These are phyloP conservation scores for Syzygium aqueum DNA, from an alignment of 345 rosid genomes.

Conservation along the genomic window DNA sequence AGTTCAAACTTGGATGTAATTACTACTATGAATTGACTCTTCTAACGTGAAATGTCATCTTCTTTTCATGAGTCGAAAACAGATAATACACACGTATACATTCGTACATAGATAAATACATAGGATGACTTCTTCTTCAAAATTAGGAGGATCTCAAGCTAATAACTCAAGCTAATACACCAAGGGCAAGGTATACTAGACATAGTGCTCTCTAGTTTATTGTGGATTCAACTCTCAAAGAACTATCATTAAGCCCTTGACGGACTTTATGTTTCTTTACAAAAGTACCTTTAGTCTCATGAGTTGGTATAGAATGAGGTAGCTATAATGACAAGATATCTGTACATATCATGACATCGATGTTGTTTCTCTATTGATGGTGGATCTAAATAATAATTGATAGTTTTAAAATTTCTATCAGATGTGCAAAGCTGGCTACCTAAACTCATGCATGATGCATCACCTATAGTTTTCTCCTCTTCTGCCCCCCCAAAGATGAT, in stretches of 20 bases:
- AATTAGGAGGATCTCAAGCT: background rate
- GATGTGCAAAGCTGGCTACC: background rate
- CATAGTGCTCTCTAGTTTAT: background rate
- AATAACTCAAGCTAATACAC: background rate
- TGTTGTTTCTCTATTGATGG: background rate
- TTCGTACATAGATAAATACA: background rate
- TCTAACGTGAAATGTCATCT: accelerated
- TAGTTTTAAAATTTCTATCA: background rate
- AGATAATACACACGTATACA: background rate
- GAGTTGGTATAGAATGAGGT: background rate
- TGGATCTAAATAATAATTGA: background rate
- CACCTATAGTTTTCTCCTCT: background rate
- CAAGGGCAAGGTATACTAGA: background rate
- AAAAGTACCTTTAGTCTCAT: background rate
- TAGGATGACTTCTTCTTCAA: background rate
- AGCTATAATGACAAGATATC: background rate
- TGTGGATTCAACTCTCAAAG: background rate
- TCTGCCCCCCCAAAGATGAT: background rate
- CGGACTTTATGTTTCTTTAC: background rate
- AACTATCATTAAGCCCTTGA: background rate
- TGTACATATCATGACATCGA: background rate
- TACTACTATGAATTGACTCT: background rate
- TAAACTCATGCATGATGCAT: background rate
- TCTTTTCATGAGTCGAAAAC: background rate
- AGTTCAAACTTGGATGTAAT: background rate